Base-by-base conservation (phyloP, 768 basidiomycete species). In the Suillus americanus region DNA sequence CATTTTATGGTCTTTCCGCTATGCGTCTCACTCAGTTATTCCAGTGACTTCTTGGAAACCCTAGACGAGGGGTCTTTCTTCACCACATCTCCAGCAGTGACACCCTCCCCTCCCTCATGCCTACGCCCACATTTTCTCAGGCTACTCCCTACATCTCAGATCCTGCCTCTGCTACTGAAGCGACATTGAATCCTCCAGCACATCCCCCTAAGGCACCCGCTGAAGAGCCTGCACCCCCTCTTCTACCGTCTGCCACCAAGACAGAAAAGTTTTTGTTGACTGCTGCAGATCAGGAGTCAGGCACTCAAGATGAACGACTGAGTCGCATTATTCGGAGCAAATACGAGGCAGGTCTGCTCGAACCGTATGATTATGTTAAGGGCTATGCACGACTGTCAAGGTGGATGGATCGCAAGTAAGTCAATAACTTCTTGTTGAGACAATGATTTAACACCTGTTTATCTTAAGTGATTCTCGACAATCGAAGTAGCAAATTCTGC, bases 401-500 rank as follows among this genome's bases (percentile, higher is more conserved):
- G 63, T 98, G 95, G 95, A 97, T 98, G 94, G 94, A 95, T 69
- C 81, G 89, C 74, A 94, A 95, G 94, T 95, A 73, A n/a, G 85
- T 73, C 2, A 23, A 62, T 2, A 41, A 2, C n/a, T 46, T 61
- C 14, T 23, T 35, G 23, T 57, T 38, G 55, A 38, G 56, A 40
- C 16, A 23, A 57, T 8, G 9, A 25, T 38, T 25, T 37, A 7
- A 57, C 13, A 18, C 18, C 28, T 64, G 64, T 64, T 25, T n/a
- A 55, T 65, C 25, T 18, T 23, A 68, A 95, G 93, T 72, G 92
- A 96, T 16, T 94, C 92, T 20, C 90, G 90, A 67, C 92, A 94
- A 68, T 95, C 94, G 18, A 91, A 95, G 67, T 91, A 96, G 72
- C 88, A 95, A 72, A 97, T 98, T 64, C 77, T 97, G 25, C 92